These are phyloP conservation scores for Ganoderma leucocontextum DNA, from an alignment of 1,284 basidiomycete genomes.

Conservation along the genomic window DNA sequence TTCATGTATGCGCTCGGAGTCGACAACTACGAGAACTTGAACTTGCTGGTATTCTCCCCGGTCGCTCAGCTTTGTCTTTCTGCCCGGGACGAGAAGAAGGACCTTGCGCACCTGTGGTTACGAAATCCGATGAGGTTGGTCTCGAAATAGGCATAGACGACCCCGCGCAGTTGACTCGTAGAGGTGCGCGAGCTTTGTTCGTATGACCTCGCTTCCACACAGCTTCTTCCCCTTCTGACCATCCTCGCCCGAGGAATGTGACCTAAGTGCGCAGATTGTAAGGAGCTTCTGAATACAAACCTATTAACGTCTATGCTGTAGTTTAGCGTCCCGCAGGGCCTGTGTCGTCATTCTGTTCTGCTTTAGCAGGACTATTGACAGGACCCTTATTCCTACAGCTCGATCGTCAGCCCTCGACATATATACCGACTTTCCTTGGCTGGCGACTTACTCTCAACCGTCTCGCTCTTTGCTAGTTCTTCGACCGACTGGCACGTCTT, in stretches of 20 bases:
- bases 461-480: neutral
- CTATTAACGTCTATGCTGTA: neutral
- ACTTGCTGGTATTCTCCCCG: neutral
- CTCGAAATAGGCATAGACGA: neutral
- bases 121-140: neutral
- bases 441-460: neutral
- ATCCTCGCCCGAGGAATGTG: neutral
- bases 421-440: neutral
- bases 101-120: neutral
- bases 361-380: neutral
- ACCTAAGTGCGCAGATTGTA: neutral
- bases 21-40: neutral
- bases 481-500: neutral
- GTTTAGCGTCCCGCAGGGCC: neutral
- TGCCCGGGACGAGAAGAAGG: neutral
- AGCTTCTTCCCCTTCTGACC: constrained; percentile 1
- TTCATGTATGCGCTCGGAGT: neutral
- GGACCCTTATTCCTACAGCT: neutral
- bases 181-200: neutral
- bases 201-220: neutral
- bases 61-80: neutral
- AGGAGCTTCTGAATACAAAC: neutral
- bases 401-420: neutral
- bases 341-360: neutral
- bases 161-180: neutral